Conservation (phyloP, 495 filamentous ascomycete genomes). For the Pyrenula aspistea region DNA sequence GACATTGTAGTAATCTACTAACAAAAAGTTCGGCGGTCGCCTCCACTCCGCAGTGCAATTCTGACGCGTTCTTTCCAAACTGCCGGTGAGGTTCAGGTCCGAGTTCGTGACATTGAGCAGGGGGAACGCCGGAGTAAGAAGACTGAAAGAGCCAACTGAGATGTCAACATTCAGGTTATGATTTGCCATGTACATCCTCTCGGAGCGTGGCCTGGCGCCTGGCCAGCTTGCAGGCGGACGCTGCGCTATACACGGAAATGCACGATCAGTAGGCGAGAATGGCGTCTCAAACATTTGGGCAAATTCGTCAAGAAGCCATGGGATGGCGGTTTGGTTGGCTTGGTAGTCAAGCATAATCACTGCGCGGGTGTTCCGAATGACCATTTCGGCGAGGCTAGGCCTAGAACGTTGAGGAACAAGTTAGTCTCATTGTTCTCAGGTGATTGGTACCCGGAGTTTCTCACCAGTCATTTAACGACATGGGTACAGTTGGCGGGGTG, state of each 20-base stretch:
- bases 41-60: slow-evolving; percentile 65
- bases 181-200: slow-evolving; percentile 78
- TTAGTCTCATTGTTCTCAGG: too few species aligned
- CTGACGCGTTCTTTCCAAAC: slow-evolving; percentile 55
- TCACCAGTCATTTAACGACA: slow-evolving; percentile 69
- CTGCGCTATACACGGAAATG: slow-evolving; percentile 47
- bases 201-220: slow-evolving; percentile 12
- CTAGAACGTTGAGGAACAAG: too few species aligned
- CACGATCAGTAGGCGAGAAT: slow-evolving; percentile 44
- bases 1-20: slow-evolving; percentile 81
- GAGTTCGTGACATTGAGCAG: slow-evolving; percentile 59
- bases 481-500: slow-evolving; percentile 53
- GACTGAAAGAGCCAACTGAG: slow-evolving; percentile 38
- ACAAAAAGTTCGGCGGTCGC: slow-evolving; percentile 69
- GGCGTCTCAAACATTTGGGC: slow-evolving; percentile 57
- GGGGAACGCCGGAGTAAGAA: slow-evolving; percentile 68
- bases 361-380: slow-evolving; percentile 49
- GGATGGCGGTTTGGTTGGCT: slow-evolving; percentile 64
- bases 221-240: slow-evolving; percentile 45
- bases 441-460: too few species aligned
- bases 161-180: slow-evolving; percentile 80
- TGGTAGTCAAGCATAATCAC: slow-evolving; percentile 72
- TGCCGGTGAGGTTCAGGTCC: slow-evolving; percentile 45
- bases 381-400: slow-evolving; percentile 72
- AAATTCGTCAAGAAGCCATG: slow-evolving; percentile 57